Base-by-base conservation (phyloP, 176 grass and related monocot species). In the Chrysopogon serrulatus region DNA sequence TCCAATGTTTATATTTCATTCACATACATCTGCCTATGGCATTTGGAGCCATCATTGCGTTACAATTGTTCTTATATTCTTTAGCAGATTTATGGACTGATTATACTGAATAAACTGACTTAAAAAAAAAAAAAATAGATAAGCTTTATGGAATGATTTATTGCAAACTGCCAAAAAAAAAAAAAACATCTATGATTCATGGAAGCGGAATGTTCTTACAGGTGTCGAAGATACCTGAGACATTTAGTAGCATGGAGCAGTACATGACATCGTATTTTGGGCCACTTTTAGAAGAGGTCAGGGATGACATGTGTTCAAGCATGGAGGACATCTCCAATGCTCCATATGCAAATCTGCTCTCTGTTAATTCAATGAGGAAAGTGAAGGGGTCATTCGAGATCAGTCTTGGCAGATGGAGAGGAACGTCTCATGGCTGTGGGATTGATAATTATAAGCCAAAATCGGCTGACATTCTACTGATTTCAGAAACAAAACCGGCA, bases 251-350 rank as follows among this genome's bases (percentile, higher is more conserved):
- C 73, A 86, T 80, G 73, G 92, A 94, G 47, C 73, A 94, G 54
- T 94, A 94, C 83, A 77, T 89, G 79, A 91, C 86, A 16, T 91
- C 92, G 6, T 94, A 89, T 81, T 89, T 91, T 1, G 89, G 78
- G 19, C 89, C 92, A 68, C 89, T 94, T 89, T 71, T 94, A 60
- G 92, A 91, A 85, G 92, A 94, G 69, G 83, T 94, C 14, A 77
- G 84, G 10, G 89, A 69, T 40, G 92, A 94, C 71, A 89, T 94
- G 64, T 72, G 34, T 36, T 83, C 65, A 73, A 89, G 83, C 79
- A 88, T 94, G 84, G 92, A 91, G 59, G 77, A 79, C 37, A 88
- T 94, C 43, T 91, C 89, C 0, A 63, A n/a, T 57, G 79, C 75
- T 85, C 89, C 86, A 83, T 77, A 76, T 82, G 86, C 89, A 42